These are phyloP conservation scores for Fusarium papillatum DNA, from an alignment of 2,329 filamentous ascomycete genomes.

Conservation along the genomic window DNA sequence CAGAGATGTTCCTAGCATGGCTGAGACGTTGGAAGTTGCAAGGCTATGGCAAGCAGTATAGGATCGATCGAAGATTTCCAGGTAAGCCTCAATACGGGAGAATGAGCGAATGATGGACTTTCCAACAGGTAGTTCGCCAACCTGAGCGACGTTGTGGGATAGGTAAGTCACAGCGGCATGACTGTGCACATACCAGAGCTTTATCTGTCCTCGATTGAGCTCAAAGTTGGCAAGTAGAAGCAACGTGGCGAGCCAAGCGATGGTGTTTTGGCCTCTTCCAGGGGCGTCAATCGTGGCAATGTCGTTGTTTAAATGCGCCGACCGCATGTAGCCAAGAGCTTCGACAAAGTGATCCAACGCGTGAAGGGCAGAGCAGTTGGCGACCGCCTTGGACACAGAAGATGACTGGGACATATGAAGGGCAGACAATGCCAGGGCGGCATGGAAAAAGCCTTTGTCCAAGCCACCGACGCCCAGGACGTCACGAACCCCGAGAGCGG, in stretches of 20 bases:
- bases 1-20: constrained; percentile 8
- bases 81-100: constrained; percentile 27
- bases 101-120: constrained; percentile 31
- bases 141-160: constrained; percentile 15
- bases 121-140: constrained; percentile 6
- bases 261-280: constrained; percentile 11
- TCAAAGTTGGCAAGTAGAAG: constrained; percentile 32
- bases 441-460: constrained; percentile 27
- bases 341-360: constrained; percentile 31
- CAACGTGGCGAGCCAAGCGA: constrained; percentile 29
- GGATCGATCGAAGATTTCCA: constrained; percentile 35
- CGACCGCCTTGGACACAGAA: not conserved
- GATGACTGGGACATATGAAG: constrained; percentile 27
- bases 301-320: constrained; percentile 14
- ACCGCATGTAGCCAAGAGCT: constrained; percentile 17
- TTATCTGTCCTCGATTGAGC: constrained; percentile 27
- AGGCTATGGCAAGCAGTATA: constrained; percentile 19
- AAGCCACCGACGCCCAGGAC: constrained; percentile 13
- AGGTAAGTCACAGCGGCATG: constrained; percentile 29
- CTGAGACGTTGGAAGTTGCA: constrained; percentile 13
- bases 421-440: constrained; percentile 21
- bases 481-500: constrained; percentile 18
- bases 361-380: constrained; percentile 14
- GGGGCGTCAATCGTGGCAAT: constrained; percentile 2
- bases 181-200: constrained; percentile 34